Base-by-base conservation (phyloP, 768 basidiomycete species). In the Basidioascus undulatus region DNA sequence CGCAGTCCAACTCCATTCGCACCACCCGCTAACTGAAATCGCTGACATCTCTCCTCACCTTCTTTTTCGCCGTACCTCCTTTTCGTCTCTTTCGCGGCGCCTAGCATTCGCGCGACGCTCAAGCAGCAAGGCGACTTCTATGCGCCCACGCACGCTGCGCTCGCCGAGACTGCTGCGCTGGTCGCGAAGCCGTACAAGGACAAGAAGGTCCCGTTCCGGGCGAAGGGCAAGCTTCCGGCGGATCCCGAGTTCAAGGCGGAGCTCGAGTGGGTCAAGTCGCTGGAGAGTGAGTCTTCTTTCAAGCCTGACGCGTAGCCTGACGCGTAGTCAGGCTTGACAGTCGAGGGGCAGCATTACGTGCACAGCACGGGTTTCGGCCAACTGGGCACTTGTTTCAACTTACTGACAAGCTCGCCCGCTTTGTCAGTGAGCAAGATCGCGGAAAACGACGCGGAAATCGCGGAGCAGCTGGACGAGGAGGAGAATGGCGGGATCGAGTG, bases 401-500 rank as follows among this genome's bases (percentile, higher is more conserved):
- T 37, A 12, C 12, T 31, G 7, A 7, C 23, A 7, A 19, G 28
- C 20, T 33, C 9, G 8, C 8, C n/a, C 23, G 37, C 20, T 35
- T 41, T 9, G 31, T 35, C 2, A 20, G 28, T 28, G 44, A 39
- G 27, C 19, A 11, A 43, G 43, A 36, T 31, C 20, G 55, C 53
- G 21, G 54, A 49, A 11, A 47, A 51, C 1, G 58, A 58, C 19
- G 36, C 43, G 16, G 57, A 61, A 33, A 53, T 58, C 27, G 46
- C 57, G 30, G 55, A 58, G 36, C 55, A 62, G 41, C 55, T 65
- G n/a, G 65, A 63, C 32, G 58, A 62, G 20, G 61, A 64, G 16
- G 70, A 66, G 25, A 62, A 56, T 1, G 67, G 63, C 37, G 76
- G 74, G 3, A 71, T 86, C 27, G 81, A 86, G 50, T 87, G 84